phyloP scores from a whole-genome alignment of 345 rosid species.

The Eucalyptus polyanthemos region DNA sequence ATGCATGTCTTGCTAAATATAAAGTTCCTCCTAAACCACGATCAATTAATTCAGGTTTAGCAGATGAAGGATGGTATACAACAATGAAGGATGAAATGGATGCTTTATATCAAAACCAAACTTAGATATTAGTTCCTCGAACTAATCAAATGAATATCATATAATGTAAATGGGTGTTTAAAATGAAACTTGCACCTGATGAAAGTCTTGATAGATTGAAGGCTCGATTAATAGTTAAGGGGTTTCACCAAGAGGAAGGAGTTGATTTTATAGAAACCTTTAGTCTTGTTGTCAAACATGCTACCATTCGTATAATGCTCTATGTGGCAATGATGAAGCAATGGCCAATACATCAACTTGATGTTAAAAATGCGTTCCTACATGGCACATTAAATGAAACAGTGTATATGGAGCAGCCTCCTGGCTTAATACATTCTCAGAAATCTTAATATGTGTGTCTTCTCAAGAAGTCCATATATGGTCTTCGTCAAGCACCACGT shows the following conservation, averaged over 20 bases:
- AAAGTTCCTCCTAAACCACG: neutral
- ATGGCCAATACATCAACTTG: neutral
- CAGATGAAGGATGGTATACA: too few species aligned
- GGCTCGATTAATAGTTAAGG: neutral
- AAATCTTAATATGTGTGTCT: neutral
- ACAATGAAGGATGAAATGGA: neutral
- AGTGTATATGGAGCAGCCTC: neutral
- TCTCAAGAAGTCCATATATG: neutral
- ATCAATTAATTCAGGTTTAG: too few species aligned
- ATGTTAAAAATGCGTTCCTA: neutral
- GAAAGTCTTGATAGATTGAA: neutral
- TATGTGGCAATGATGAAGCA: neutral
- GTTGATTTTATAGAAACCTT: neutral
- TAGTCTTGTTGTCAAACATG: neutral
- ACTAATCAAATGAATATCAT: neutral
- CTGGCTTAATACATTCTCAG: neutral
- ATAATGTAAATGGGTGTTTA: neutral
- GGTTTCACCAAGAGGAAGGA: neutral
- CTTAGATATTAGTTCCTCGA: neutral
- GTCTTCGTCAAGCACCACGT: neutral
- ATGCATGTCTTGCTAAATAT: neutral
- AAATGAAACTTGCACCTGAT: neutral
- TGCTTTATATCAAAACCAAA: fast-evolving
- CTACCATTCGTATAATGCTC: neutral
- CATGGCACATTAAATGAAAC: neutral